Percentiles rank a stretch among this genome's conserved stretches.
phyloP scores from a whole-genome alignment of 1,284 basidiomycete species.

The Sporisorium scitamineum region DNA sequence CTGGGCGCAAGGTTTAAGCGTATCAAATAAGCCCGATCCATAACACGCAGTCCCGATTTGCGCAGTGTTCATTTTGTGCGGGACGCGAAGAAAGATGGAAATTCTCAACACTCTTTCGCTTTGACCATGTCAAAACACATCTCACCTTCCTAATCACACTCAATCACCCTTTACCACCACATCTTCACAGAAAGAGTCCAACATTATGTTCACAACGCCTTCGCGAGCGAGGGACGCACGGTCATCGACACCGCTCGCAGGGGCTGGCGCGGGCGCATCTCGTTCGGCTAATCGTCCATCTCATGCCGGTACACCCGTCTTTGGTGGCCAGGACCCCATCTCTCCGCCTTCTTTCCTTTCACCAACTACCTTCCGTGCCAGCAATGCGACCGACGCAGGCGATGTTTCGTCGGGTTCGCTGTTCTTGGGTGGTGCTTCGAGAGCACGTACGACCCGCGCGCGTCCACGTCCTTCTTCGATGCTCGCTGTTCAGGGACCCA shows the following conservation, averaged over 20 bases:
- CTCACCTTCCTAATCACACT: slow-evolving; percentile 1
- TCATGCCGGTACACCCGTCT: slow-evolving; percentile 42
- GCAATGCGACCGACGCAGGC: slow-evolving; percentile 10
- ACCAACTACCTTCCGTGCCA: slow-evolving; percentile 9
- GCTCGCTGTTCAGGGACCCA: slow-evolving; percentile 30
- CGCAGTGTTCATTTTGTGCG: slow-evolving; percentile 7
- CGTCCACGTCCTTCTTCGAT: slow-evolving; percentile 42
- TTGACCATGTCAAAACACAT: no score
- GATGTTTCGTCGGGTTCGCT: slow-evolving; percentile 37
- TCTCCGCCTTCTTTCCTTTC: slow-evolving; percentile 34
- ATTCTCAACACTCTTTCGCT: no score
- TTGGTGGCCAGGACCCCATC: slow-evolving; percentile 29
- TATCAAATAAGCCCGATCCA: background rate
- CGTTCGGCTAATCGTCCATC: slow-evolving; percentile 26
- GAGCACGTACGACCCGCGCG: slow-evolving; percentile 18
- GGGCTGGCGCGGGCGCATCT: slow-evolving; percentile 14
- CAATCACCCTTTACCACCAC: background rate
- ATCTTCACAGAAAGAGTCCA: background rate
- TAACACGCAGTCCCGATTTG: slow-evolving; percentile 7
- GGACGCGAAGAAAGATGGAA: slow-evolving; percentile 32
- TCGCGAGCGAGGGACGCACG: slow-evolving; percentile 32
- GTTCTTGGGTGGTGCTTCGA: slow-evolving; percentile 10
- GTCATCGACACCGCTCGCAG: slow-evolving; percentile 37
- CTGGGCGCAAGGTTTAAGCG: background rate
- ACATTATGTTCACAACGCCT: slow-evolving; percentile 46